phyloP scores from a whole-genome alignment of 2,329 filamentous ascomycete genomes.

The Zymoseptoria tritici region DNA sequence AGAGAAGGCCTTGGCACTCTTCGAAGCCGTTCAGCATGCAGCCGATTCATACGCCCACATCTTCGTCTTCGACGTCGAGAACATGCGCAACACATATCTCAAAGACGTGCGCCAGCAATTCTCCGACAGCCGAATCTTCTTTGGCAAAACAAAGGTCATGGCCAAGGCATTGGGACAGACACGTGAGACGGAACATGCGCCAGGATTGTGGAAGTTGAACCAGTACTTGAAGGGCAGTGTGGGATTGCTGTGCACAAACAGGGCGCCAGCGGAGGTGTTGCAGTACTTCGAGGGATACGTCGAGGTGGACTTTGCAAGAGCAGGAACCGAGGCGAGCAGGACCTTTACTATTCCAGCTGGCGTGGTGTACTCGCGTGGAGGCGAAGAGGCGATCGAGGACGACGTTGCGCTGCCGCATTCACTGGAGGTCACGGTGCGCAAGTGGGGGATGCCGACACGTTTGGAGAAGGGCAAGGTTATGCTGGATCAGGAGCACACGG shows the following conservation, averaged over 20 bases:
- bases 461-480: constrained; percentile 84
- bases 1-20: constrained; percentile 78
- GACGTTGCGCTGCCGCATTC: constrained; percentile 83
- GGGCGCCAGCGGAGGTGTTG: constrained; percentile 57
- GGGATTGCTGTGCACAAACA: constrained; percentile 84
- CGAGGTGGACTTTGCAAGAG: constrained; percentile 83
- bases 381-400: constrained; percentile 69
- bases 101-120: constrained; percentile 85
- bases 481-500: constrained; percentile 62
- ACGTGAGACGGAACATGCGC: constrained; percentile 64
- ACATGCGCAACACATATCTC: constrained; percentile 96
- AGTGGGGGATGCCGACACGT: constrained; percentile 80
- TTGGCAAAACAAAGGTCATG: constrained; percentile 99
- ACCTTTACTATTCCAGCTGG: constrained; percentile 76
- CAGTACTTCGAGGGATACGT: constrained; percentile 65
- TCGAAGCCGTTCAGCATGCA: constrained; percentile 77
- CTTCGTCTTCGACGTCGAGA: constrained; percentile 89
- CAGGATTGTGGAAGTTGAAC: constrained; percentile 64
- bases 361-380: constrained; percentile 68
- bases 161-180: constrained; percentile 79
- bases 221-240: constrained; percentile 71
- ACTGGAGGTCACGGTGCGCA: constrained; percentile 82
- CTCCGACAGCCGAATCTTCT: constrained; percentile 84
- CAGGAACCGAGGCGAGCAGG: constrained; percentile 67
- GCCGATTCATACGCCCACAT: constrained; percentile 81